These are phyloP conservation scores for Lipomyces spencermartinsiae DNA, from an alignment of 805 yeast genomes.

Conservation along the genomic window DNA sequence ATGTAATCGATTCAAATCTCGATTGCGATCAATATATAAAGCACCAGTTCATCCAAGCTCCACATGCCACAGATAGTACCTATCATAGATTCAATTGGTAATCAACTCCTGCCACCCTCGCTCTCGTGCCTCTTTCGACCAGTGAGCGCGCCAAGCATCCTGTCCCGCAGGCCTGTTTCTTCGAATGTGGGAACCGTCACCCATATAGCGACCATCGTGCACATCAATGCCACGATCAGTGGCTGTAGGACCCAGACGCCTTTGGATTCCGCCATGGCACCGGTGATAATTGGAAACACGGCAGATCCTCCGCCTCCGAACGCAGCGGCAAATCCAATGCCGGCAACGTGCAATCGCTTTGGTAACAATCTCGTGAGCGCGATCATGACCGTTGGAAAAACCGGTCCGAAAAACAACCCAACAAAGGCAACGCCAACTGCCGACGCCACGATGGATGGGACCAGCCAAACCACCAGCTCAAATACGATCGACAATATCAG, in stretches of 20 bases:
- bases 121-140: conserved; percentile 5
- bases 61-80: too few relatives aligned
- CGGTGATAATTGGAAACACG: conserved; percentile 68
- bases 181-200: conserved; percentile 27
- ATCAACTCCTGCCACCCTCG: not conserved
- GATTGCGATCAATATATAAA: too few relatives aligned
- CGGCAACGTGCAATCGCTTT: conserved; percentile 61
- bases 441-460: conserved; percentile 54
- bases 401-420: conserved; percentile 72
- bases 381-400: conserved; percentile 74
- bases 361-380: conserved; percentile 70
- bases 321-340: conserved; percentile 77
- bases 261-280: conserved; percentile 50
- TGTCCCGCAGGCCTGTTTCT: conserved; percentile 11
- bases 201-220: conserved; percentile 28
- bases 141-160: conserved; percentile 7
- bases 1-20: too few relatives aligned
- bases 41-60: too few relatives aligned
- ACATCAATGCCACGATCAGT: conserved; percentile 26
- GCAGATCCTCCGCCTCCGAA: conserved; percentile 86
- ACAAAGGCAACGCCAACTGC: conserved; percentile 56
- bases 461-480: conserved; percentile 56
- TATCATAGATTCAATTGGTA: not conserved
- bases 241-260: conserved; percentile 37
- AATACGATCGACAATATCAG: conserved; percentile 49